A percentile compares a stretch with the other conserved stretches of the same genome.
phyloP scores from a whole-genome alignment of 495 filamentous ascomycete genomes.

The Annulohypoxylon maeteangense region DNA sequence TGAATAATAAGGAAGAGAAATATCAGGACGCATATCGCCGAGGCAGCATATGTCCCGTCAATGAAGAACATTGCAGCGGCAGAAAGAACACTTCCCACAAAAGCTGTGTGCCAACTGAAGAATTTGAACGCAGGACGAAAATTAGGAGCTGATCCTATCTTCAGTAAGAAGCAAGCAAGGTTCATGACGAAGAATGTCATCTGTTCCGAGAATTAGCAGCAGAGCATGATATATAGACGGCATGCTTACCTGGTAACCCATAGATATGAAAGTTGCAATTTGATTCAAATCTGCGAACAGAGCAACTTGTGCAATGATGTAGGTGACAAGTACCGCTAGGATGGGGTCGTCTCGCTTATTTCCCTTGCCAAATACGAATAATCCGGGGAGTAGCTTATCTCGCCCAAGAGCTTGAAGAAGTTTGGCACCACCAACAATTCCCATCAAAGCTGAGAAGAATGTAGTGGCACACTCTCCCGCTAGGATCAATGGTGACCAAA shows the following conservation, averaged over 20 bases:
- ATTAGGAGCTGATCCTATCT: conserved; percentile 93
- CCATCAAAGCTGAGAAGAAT: conserved; percentile 89
- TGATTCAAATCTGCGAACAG: conserved; percentile 89
- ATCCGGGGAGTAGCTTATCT: conserved; percentile 80
- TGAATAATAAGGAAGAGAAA: conserved; percentile 85
- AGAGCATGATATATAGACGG: not conserved
- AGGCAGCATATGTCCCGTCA: conserved; percentile 82
- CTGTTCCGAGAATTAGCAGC: conserved; percentile 36
- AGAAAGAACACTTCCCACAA: conserved; percentile 75
- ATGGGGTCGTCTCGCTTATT: conserved; percentile 81
- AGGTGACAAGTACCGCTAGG: conserved; percentile 81
- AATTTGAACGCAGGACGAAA: conserved; percentile 89
- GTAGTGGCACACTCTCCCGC: conserved; percentile 84
- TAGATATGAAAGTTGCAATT: conserved; percentile 87
- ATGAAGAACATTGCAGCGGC: conserved; percentile 89
- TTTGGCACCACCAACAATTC: conserved; percentile 88
- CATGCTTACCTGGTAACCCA: conserved; percentile 81
- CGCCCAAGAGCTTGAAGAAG: conserved; percentile 85
- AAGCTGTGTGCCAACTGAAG: conserved; percentile 87
- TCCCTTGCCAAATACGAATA: conserved; percentile 79
- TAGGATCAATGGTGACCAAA: conserved; percentile 77
- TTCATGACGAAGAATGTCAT: conserved; percentile 83
- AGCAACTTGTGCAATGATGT: conserved; percentile 77
- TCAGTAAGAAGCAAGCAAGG: conserved; percentile 85
- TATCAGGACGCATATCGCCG: conserved; percentile 77